Evolutionary conservation across 129 eudicot species (phyloP).

Genomic region (Ambrosia trifida): DNA sequence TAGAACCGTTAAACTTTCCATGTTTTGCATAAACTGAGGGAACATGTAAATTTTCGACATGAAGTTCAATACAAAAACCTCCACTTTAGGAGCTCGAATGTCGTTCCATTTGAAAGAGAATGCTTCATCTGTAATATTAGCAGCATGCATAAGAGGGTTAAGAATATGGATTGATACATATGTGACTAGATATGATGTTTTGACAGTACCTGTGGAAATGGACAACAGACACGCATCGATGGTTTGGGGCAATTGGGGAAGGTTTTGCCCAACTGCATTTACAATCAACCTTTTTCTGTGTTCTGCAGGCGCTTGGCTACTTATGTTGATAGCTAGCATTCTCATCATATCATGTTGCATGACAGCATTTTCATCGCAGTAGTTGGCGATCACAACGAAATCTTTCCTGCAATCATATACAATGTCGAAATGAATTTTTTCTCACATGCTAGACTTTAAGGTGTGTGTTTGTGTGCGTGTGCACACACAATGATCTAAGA

Average conservation of each 20-base stretch:
- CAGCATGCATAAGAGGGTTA: background rate
- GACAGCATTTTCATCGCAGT: constrained; percentile 41
- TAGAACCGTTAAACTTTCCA: constrained; percentile 42
- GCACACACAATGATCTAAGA: too few relatives aligned
- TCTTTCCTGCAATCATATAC: constrained; percentile 35
- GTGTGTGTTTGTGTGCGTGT: too few relatives aligned
- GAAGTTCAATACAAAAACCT: constrained; percentile 46
- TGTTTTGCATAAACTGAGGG: constrained; percentile 38
- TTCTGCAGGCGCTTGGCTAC: constrained; percentile 31
- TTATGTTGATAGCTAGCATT: constrained; percentile 30
- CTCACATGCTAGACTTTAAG: too few relatives aligned
- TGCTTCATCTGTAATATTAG: constrained; percentile 31
- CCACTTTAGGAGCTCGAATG: constrained; percentile 33
- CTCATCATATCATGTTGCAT: constrained; percentile 51
- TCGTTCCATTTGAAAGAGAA: constrained; percentile 42
- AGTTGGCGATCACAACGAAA: constrained; percentile 16
- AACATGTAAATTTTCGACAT: constrained; percentile 27
- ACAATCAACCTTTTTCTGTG: constrained; percentile 40
- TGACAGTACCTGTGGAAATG: constrained; percentile 38
- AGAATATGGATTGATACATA: background rate
- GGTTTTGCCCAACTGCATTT: constrained; percentile 32
- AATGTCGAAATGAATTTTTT: background rate
- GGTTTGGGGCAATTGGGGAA: constrained; percentile 27
- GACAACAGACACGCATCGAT: constrained; percentile 32
- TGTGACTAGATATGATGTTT: background rate